These are phyloP conservation scores for Xylaria grammica DNA, from an alignment of 495 filamentous ascomycete species.

Conservation along the genomic window DNA sequence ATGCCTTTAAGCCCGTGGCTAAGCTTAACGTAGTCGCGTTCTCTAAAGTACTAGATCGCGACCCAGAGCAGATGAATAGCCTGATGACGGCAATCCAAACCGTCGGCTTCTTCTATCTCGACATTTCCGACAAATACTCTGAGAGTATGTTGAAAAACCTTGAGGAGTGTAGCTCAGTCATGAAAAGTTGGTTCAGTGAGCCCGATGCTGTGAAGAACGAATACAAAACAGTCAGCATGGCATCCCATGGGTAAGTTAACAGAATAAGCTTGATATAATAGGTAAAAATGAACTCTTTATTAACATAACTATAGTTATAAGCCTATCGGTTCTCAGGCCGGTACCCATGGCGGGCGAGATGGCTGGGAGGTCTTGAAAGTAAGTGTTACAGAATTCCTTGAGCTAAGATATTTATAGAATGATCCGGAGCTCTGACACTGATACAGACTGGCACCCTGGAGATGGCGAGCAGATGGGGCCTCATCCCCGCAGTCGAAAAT, in stretches of 20 bases:
- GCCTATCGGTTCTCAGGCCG: not conserved
- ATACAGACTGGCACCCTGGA: not conserved
- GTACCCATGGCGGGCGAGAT: not conserved
- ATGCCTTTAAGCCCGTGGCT: not conserved
- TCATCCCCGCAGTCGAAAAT: not conserved
- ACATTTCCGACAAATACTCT: not conserved
- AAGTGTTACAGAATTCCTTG: not conserved
- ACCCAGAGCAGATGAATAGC: not conserved
- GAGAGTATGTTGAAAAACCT: not conserved
- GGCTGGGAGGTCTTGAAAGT: not conserved
- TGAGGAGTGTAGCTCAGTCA: not conserved
- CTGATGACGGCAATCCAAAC: not conserved
- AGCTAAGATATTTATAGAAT: not conserved
- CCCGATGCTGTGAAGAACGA: not conserved
- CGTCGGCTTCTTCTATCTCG: not conserved
- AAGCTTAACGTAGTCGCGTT: not conserved
- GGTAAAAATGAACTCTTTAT: not conserved
- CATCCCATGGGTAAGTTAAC: not conserved
- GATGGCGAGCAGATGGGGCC: not conserved
- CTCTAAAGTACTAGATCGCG: not conserved
- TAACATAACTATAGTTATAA: not conserved
- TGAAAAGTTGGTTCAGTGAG: not conserved
- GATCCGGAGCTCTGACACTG: not conserved
- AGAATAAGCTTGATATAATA: no score
- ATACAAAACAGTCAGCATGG: not conserved